A percentile compares a stretch with the other conserved stretches of the same genome.
These are phyloP conservation scores for Ceratocystis cubensis DNA, from an alignment of 2,329 filamentous ascomycete genomes.

Conservation along the genomic window DNA sequence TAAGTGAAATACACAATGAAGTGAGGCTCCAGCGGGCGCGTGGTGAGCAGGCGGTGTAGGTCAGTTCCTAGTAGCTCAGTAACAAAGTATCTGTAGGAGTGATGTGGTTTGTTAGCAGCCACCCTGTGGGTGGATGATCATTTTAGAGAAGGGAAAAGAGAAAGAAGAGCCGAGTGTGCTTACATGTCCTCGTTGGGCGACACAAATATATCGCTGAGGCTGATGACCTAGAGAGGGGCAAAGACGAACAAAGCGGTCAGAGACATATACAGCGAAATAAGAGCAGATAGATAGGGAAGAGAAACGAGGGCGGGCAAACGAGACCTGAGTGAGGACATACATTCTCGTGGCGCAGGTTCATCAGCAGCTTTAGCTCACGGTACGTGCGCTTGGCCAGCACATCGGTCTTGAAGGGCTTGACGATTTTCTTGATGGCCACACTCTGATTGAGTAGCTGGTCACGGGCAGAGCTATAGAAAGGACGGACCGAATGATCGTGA, in stretches of 20 bases:
- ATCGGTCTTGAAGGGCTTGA: conserved; percentile 99
- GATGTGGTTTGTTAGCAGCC: conserved; percentile 19
- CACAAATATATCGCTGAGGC: conserved; percentile 98
- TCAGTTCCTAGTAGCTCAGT: conserved; percentile 96
- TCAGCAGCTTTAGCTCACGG: conserved; percentile 90
- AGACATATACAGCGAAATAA: background rate
- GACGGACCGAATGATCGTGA: background rate
- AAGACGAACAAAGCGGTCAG: conserved; percentile 20
- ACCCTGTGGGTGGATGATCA: too few relatives aligned
- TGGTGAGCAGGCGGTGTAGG: conserved; percentile 87
- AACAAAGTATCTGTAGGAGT: conserved; percentile 67
- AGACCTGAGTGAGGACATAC: conserved; percentile 36
- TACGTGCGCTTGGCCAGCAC: conserved; percentile 97
- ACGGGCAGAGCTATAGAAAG: conserved; percentile 64
- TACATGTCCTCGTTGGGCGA: conserved; percentile 98
- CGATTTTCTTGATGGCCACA: conserved; percentile 99
- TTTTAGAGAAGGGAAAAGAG: too few relatives aligned
- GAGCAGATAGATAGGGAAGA: background rate
- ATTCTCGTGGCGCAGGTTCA: conserved; percentile 94
- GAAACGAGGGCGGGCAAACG: background rate
- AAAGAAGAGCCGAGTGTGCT: conserved; percentile 25
- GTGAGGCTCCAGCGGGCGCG: conserved; percentile 92
- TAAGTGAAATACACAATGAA: conserved; percentile 99
- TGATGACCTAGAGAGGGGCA: conserved; percentile 60
- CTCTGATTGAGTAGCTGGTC: conserved; percentile 95